phyloP scores from a whole-genome alignment of 108 stramenopile genomes.

The Cyclotella cryptica region DNA sequence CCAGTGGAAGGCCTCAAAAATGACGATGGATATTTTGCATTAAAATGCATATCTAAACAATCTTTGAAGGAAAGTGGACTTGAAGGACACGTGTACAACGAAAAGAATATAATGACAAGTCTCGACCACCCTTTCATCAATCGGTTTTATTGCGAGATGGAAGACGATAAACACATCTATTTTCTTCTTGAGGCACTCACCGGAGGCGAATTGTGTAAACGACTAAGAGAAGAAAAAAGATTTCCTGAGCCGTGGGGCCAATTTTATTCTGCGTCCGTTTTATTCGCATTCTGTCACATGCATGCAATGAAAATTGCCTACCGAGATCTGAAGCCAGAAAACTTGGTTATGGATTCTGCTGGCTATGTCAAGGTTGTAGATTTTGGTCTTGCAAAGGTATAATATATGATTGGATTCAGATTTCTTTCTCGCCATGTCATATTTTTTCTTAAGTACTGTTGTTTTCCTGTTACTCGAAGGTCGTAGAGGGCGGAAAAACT shows the following conservation, averaged over 20 bases:
- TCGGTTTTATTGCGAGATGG: slow-evolving; percentile 55
- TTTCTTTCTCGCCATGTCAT: neutral
- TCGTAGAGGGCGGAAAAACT: slow-evolving; percentile 58
- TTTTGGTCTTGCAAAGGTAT: slow-evolving; percentile 77
- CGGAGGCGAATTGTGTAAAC: slow-evolving; percentile 74
- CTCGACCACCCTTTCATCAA: slow-evolving; percentile 66
- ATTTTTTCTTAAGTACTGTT: neutral
- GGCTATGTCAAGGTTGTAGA: slow-evolving; percentile 80
- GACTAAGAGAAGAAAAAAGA: slow-evolving; percentile 43
- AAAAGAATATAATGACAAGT: slow-evolving; percentile 54
- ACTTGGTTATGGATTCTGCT: slow-evolving; percentile 63
- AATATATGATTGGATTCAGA: neutral
- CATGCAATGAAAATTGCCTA: slow-evolving; percentile 75
- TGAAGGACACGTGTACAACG: slow-evolving; percentile 53
- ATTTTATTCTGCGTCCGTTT: slow-evolving; percentile 65
- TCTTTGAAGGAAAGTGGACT: slow-evolving; percentile 57
- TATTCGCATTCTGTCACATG: slow-evolving; percentile 68
- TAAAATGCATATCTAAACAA: slow-evolving; percentile 62
- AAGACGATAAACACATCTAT: slow-evolving; percentile 61
- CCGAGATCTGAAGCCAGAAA: slow-evolving; percentile 79
- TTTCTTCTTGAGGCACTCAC: slow-evolving; percentile 69
- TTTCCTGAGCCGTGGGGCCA: slow-evolving; percentile 59
- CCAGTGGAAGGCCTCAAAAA: slow-evolving; percentile 37
- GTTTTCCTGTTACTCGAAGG: slow-evolving; percentile 5
- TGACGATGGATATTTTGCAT: slow-evolving; percentile 55